Conservation (phyloP, 2,329 filamentous ascomycete genomes). For the Talaromyces sp. region DNA sequence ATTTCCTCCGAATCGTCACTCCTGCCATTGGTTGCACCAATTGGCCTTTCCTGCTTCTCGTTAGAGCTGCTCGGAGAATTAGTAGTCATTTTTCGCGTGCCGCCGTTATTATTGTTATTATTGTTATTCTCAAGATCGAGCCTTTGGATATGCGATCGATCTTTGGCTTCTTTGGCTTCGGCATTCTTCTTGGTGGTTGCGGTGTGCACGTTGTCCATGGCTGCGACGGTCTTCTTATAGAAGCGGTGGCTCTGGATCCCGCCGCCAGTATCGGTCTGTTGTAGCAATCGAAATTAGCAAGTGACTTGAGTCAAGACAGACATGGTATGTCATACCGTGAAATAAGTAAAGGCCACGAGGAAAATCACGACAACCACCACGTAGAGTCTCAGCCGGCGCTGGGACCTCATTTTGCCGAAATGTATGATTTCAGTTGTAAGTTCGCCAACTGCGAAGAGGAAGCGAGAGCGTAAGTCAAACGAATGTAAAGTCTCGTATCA, state of each 20-base stretch:
- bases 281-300: not conserved
- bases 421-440: too few relatives aligned
- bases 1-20: slow-evolving; percentile 40
- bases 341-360: slow-evolving; percentile 68
- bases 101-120: slow-evolving; percentile 47
- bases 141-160: slow-evolving; percentile 54
- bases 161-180: slow-evolving; percentile 47
- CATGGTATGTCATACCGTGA: slow-evolving; percentile 55
- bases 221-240: slow-evolving; percentile 53
- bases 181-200: slow-evolving; percentile 29
- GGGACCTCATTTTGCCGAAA: slow-evolving; percentile 58
- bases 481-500: not conserved
- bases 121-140: slow-evolving; percentile 61
- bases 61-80: slow-evolving; percentile 15
- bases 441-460: not conserved
- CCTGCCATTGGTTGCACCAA: not conserved
- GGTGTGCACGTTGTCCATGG: slow-evolving; percentile 49
- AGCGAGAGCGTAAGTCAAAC: not conserved
- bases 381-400: slow-evolving; percentile 65
- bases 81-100: slow-evolving; percentile 25
- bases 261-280: slow-evolving; percentile 38
- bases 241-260: slow-evolving; percentile 46
- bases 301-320: not conserved
- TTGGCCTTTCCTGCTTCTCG: slow-evolving; percentile 26
- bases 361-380: slow-evolving; percentile 61